Percentiles rank a stretch among this genome's conserved stretches.
Evolutionary conservation across 2,329 filamentous ascomycete species (phyloP).

Genomic region (Aspergillus candidus): DNA sequence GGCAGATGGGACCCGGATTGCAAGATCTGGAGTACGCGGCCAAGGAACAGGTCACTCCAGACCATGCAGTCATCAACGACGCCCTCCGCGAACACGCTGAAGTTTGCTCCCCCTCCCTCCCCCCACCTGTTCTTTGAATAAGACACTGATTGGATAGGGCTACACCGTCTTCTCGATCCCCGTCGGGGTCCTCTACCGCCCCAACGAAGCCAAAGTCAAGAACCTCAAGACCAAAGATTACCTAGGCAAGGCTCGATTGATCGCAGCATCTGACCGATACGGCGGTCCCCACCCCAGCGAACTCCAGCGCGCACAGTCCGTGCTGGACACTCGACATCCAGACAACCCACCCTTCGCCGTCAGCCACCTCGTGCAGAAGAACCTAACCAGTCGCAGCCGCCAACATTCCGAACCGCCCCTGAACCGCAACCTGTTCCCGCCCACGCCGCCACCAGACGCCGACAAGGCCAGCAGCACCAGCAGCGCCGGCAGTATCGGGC

Average conservation of each 20-base stretch:
- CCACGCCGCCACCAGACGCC: conserved; percentile 93
- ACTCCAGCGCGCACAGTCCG: conserved; percentile 32
- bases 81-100: conserved; percentile 90
- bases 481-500: conserved; percentile 26
- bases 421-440: conserved; percentile 79
- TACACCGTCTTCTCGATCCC: conserved; percentile 99
- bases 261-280: conserved; percentile 75
- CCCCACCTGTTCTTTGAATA: too few relatives aligned
- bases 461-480: conserved; percentile 51
- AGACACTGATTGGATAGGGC: conserved; percentile 52
- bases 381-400: conserved; percentile 65
- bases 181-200: conserved; percentile 88
- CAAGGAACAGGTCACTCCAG: conserved; percentile 92
- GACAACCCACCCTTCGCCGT: conserved; percentile 89
- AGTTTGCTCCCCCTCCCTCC: too few relatives aligned
- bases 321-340: conserved; percentile 66
- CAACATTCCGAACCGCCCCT: conserved; percentile 81
- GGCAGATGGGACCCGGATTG: conserved; percentile 84
- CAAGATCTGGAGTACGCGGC: conserved; percentile 85
- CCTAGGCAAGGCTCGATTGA: conserved; percentile 86
- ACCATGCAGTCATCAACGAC: conserved; percentile 97
- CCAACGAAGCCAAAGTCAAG: conserved; percentile 96
- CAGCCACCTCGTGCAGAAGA: conserved; percentile 85
- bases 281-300: conserved; percentile 74
- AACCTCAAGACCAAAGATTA: conserved; percentile 98